Evolutionary conservation across 805 yeast species (phyloP).

Genomic region (Saturnispora galanensis): DNA sequence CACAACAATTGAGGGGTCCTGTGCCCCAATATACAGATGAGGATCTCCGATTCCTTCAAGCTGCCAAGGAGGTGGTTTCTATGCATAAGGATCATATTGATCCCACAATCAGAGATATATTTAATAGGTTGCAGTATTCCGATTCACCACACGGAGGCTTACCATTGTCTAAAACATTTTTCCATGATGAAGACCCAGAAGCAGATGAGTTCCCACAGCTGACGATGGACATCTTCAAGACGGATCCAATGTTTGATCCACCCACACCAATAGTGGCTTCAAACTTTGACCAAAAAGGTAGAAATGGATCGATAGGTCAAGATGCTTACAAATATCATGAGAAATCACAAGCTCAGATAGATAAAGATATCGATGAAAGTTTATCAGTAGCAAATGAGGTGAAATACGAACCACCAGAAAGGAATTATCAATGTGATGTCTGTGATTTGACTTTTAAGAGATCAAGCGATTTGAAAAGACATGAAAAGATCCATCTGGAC

Average conservation of each 20-base stretch:
- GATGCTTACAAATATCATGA: too few relatives aligned
- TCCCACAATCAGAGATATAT: constrained; percentile 53
- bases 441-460: constrained; percentile 59
- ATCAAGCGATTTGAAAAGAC: constrained; percentile 61
- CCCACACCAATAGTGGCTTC: neutral
- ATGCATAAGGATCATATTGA: constrained; percentile 38
- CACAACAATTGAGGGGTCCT: too few relatives aligned
- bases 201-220: constrained; percentile 1
- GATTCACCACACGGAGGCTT: constrained; percentile 51
- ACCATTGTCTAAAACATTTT: constrained; percentile 17
- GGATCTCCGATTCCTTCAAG: constrained; percentile 44
- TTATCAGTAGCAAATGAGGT: neutral
- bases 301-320: too few relatives aligned
- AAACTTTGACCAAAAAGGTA: too few relatives aligned
- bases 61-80: constrained; percentile 53
- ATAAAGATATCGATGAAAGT: too few relatives aligned
- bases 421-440: constrained; percentile 38
- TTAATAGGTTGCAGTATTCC: constrained; percentile 49
- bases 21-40: constrained; percentile 27
- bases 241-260: neutral
- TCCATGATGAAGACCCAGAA: neutral
- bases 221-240: constrained; percentile 1
- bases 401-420: constrained; percentile 19
- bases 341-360: too few relatives aligned
- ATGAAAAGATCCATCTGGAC: constrained; percentile 63